phyloP scores from a whole-genome alignment of 257 asterid species.

The Capsicum pubescens region DNA sequence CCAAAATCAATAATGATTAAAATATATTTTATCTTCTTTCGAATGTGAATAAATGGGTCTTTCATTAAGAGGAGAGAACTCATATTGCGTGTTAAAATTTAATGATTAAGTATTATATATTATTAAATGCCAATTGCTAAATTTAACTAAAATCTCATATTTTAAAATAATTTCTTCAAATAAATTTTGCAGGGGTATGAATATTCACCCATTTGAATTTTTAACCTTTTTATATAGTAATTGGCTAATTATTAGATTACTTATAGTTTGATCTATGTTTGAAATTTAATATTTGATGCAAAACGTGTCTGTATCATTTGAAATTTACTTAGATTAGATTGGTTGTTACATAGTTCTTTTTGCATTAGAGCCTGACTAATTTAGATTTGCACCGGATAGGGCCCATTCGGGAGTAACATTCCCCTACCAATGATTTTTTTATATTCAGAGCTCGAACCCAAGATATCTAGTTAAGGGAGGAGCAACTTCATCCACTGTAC shows the following conservation, averaged over 20 bases:
- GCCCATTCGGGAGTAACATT: too few species aligned
- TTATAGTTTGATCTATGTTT: neutral
- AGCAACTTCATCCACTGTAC: too few species aligned
- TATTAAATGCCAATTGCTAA: too few species aligned
- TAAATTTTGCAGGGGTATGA: neutral
- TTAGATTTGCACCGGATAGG: too few species aligned
- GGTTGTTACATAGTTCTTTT: neutral
- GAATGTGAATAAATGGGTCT: too few species aligned
- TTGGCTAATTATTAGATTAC: neutral
- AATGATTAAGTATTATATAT: too few species aligned
- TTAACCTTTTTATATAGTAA: neutral
- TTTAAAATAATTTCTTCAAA: neutral
- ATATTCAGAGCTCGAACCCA: too few species aligned
- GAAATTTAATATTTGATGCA: neutral
- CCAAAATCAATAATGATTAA: too few species aligned
- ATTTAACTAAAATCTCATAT: neutral
- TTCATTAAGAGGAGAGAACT: neutral
- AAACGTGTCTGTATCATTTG: neutral
- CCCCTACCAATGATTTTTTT: too few species aligned
- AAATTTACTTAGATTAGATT: neutral
- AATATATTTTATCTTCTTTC: too few species aligned
- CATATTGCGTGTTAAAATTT: neutral
- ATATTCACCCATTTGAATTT: neutral
- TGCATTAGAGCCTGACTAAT: too few species aligned
- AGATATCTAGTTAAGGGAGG: too few species aligned